Conservation (phyloP, 106 monocot species). For the Acanthochlamys bracteata region DNA sequence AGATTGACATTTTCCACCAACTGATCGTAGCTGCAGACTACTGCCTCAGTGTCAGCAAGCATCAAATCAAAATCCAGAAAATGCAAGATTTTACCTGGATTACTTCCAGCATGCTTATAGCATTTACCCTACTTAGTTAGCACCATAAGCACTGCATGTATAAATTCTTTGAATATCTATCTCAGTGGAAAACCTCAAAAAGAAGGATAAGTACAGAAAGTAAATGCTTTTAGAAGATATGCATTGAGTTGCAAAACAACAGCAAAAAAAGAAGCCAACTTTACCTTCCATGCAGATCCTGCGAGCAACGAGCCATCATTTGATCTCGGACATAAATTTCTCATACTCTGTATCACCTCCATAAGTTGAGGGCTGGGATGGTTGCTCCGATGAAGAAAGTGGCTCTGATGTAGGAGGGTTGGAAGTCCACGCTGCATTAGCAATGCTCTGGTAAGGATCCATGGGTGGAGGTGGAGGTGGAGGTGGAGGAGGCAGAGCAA, state of each 20-base stretch:
- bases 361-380: conserved; percentile 11
- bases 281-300: conserved; percentile 1
- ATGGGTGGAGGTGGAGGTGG: conserved; percentile 1
- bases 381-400: conserved; percentile 15
- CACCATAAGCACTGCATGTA: no score
- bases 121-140: no score
- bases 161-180: no score
- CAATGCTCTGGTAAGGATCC: conserved; percentile 15
- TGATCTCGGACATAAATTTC: conserved; percentile 51
- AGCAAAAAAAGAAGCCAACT: background rate
- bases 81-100: no score
- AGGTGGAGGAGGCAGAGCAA: conserved; percentile 25
- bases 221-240: background rate
- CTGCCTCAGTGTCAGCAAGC: no score
- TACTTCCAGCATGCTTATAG: no score
- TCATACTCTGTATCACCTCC: conserved; percentile 52
- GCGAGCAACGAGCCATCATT: conserved; percentile 18
- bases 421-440: conserved; percentile 30
- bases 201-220: no score
- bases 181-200: no score
- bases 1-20: no score
- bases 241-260: background rate
- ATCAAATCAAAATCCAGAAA: no score
- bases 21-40: no score
- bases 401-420: conserved; percentile 21